Evolutionary conservation across 495 filamentous ascomycete genomes (phyloP).

Genomic region (Daldinia bambusicola): DNA sequence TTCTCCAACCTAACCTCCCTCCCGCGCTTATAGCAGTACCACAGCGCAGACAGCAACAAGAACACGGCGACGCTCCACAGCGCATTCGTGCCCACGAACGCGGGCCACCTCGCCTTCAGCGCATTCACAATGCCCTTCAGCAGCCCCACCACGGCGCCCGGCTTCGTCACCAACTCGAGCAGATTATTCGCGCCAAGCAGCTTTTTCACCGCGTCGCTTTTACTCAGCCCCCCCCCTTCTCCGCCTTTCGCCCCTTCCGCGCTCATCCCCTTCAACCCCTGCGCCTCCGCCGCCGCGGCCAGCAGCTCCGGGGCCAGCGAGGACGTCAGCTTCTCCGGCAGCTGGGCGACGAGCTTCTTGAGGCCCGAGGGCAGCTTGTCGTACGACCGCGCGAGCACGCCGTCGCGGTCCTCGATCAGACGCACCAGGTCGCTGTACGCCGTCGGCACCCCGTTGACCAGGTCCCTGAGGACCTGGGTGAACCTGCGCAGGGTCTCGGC

Average conservation of each 20-base stretch:
- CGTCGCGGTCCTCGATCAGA: constrained; percentile 7
- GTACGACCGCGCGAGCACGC: neutral
- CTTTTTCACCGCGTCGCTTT: constrained; percentile 7
- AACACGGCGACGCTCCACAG: constrained; percentile 87
- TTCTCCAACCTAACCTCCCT: constrained; percentile 81
- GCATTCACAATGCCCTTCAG: constrained; percentile 81
- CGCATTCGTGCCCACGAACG: constrained; percentile 81
- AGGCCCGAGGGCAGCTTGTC: neutral
- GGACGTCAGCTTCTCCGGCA: constrained; percentile 83
- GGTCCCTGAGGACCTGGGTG: constrained; percentile 68
- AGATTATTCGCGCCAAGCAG: constrained; percentile 58
- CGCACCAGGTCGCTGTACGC: neutral
- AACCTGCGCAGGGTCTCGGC: constrained; percentile 85
- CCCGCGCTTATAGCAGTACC: constrained; percentile 97
- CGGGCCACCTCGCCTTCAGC: constrained; percentile 72
- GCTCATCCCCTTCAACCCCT: neutral
- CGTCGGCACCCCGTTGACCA: constrained; percentile 2
- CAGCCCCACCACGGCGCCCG: constrained; percentile 82
- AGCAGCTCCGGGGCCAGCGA: constrained; percentile 69
- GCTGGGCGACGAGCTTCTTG: constrained; percentile 71
- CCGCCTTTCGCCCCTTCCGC: neutral
- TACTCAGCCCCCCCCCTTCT: neutral
- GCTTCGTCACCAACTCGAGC: constrained; percentile 84
- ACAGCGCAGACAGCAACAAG: constrained; percentile 87
- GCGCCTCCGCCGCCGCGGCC: neutral